These are phyloP conservation scores for Diversispora epigaea DNA, from an alignment of 192 early-diverging fungal species.

Conservation along the genomic window DNA sequence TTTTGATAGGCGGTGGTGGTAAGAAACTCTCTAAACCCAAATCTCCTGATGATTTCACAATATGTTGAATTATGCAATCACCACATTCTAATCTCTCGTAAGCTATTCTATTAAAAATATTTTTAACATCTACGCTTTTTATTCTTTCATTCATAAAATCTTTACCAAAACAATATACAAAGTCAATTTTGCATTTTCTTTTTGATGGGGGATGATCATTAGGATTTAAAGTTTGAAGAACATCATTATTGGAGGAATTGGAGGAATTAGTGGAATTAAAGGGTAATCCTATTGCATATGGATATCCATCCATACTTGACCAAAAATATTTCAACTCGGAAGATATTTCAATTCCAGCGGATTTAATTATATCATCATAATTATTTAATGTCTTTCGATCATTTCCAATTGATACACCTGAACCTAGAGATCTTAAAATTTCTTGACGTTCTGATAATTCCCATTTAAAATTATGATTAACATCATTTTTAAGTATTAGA, in stretches of 20 bases:
- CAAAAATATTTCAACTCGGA: conserved; percentile 18
- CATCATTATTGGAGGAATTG: neutral
- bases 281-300: conserved; percentile 24
- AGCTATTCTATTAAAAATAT: conserved; percentile 35
- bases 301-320: conserved; percentile 39
- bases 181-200: conserved; percentile 27
- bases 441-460: conserved; percentile 36
- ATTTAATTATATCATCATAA: conserved; percentile 17
- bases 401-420: conserved; percentile 1
- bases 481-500: conserved; percentile 38
- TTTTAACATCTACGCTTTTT: neutral
- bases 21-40: conserved; percentile 8
- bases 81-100: conserved; percentile 40
- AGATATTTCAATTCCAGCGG: neutral
- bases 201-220: neutral
- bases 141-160: conserved; percentile 22
- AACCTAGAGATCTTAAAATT: conserved; percentile 26
- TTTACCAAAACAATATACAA: conserved; percentile 32
- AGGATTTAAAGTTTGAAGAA: neutral
- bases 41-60: conserved; percentile 5
- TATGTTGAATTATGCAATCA: conserved; percentile 40
- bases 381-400: neutral
- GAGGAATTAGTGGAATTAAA: conserved; percentile 18
- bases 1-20: neutral
- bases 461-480: conserved; percentile 35